Conservation (phyloP, 2,329 filamentous ascomycete species). For the Bretziella fagacearum region DNA sequence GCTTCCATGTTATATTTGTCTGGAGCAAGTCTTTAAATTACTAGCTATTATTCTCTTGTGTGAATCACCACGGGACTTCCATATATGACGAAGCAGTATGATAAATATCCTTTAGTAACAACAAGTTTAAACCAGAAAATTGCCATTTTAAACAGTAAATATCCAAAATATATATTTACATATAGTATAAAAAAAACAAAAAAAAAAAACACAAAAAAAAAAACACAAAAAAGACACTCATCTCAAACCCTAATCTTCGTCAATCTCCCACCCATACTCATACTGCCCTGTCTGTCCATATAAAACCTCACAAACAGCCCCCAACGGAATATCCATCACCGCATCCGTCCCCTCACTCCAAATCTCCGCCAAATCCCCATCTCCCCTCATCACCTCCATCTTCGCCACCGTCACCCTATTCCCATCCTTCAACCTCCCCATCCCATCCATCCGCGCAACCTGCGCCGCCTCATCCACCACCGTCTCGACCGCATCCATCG, state of each 20-base stretch:
- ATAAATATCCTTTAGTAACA: no score
- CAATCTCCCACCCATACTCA: slow-evolving; percentile 10
- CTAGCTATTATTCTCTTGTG: no score
- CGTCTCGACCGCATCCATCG: slow-evolving; percentile 65
- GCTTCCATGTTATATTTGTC: no score
- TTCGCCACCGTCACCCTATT: slow-evolving; percentile 23
- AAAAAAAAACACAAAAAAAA: neutral
- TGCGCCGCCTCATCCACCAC: slow-evolving; percentile 82
- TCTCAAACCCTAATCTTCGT: neutral
- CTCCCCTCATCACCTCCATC: slow-evolving; percentile 19
- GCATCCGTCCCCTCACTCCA: slow-evolving; percentile 94
- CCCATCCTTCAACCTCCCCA: slow-evolving; percentile 34
- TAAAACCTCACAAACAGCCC: slow-evolving; percentile 84
- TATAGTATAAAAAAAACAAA: neutral
- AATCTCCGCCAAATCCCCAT: slow-evolving; percentile 39
- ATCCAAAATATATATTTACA: no score
- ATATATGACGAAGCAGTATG: no score
- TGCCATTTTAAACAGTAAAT: no score
- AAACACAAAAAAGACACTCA: neutral
- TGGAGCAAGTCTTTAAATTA: no score
- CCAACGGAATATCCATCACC: slow-evolving; percentile 90
- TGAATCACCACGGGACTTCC: no score
- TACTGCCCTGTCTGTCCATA: slow-evolving; percentile 61
- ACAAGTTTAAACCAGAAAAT: no score
- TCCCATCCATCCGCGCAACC: slow-evolving; percentile 63